phyloP scores from a whole-genome alignment of 228 moss, liverwort and hornwort genomes.

The Sphagnum magellanicum region DNA sequence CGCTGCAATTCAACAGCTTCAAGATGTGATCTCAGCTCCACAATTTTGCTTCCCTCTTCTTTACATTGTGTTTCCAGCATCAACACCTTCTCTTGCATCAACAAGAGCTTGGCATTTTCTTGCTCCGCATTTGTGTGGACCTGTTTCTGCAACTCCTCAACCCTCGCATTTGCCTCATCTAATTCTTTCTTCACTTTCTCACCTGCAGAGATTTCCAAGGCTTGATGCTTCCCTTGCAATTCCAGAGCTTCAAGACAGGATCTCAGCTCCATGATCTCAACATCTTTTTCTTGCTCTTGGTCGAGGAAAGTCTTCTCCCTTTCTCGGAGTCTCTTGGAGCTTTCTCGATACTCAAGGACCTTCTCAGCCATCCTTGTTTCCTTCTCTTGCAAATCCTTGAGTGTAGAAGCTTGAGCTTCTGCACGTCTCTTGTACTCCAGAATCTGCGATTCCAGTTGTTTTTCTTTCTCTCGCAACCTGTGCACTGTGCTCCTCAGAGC shows the following conservation, averaged over 20 bases:
- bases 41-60: conserved; percentile 8
- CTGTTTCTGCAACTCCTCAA: conserved; percentile 41
- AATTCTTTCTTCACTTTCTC: conserved; percentile 25
- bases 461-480: conserved; percentile 37
- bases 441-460: conserved; percentile 36
- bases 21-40: conserved; percentile 3
- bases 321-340: conserved; percentile 11
- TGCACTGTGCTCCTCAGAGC: conserved; percentile 29
- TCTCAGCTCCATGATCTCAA: conserved; percentile 4
- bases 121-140: conserved; percentile 41
- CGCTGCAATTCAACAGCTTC: conserved; percentile 16
- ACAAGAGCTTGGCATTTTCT: conserved; percentile 42
- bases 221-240: conserved; percentile 18
- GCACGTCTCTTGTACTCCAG: conserved; percentile 28
- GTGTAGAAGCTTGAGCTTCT: neutral
- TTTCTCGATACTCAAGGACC: conserved; percentile 34
- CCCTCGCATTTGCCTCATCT: conserved; percentile 25
- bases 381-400: conserved; percentile 37
- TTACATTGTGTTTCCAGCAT: conserved; percentile 13
- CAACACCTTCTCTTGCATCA: conserved; percentile 39
- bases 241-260: neutral
- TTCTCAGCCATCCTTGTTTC: conserved; percentile 39
- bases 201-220: conserved; percentile 29
- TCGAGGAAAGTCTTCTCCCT: conserved; percentile 31
- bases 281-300: conserved; percentile 32